Percentiles rank a stretch among this genome's conserved stretches.
Evolutionary conservation across 305 asterid species (phyloP).

Genomic region (Coffea humblotiana): DNA sequence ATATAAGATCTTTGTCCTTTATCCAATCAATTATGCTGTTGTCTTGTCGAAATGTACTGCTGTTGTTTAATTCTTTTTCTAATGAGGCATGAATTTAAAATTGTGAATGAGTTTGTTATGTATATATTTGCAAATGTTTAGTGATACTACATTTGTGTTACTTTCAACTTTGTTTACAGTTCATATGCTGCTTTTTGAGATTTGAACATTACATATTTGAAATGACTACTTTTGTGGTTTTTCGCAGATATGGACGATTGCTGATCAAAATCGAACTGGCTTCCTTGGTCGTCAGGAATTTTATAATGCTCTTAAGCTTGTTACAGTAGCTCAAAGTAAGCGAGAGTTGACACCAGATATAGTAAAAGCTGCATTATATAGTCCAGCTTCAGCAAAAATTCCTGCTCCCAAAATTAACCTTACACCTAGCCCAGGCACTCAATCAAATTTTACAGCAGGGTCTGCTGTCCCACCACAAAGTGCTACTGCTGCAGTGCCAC

Average conservation of each 20-base stretch:
- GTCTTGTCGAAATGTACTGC: neutral
- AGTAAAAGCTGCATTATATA: conserved; percentile 27
- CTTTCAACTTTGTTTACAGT: neutral
- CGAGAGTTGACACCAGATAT: conserved; percentile 30
- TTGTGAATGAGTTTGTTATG: neutral
- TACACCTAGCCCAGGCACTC: conserved; percentile 40
- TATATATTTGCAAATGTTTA: neutral
- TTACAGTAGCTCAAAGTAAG: conserved; percentile 33
- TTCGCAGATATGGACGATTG: conserved; percentile 29
- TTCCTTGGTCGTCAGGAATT: conserved; percentile 35
- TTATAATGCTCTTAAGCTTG: conserved; percentile 34
- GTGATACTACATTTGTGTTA: neutral
- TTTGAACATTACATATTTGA: neutral
- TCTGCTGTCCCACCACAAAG: conserved; percentile 19
- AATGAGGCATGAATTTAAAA: neutral
- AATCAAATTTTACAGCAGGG: conserved; percentile 41
- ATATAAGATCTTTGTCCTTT: neutral
- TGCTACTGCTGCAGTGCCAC: conserved; percentile 35
- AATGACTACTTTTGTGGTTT: neutral
- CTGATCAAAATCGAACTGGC: conserved; percentile 29
- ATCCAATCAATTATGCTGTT: neutral
- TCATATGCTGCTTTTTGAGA: neutral
- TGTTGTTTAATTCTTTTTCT: neutral
- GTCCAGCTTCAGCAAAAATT: conserved; percentile 31
- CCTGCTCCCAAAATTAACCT: conserved; percentile 31